phyloP scores from a whole-genome alignment of 805 yeast genomes.

The Ogataea philodendri region DNA sequence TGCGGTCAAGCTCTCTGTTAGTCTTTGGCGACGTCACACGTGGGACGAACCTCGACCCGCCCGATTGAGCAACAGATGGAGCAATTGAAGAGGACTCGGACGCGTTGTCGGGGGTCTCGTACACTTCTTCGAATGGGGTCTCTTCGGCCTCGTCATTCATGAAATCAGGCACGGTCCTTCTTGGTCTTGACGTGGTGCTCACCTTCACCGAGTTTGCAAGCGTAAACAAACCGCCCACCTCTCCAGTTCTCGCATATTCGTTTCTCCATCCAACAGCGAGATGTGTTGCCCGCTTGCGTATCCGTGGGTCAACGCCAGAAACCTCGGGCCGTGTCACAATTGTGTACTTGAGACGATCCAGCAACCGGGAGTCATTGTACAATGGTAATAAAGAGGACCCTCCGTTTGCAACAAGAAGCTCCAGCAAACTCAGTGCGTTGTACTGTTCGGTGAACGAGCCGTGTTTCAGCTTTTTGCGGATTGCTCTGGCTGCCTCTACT shows the following conservation, averaged over 20 bases:
- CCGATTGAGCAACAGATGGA: no score
- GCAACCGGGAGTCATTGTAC: conserved; percentile 65
- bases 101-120: conserved; percentile 19
- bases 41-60: background rate
- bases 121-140: conserved; percentile 35
- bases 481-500: conserved; percentile 84
- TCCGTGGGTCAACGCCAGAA: conserved; percentile 35
- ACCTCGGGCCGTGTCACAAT: conserved; percentile 36
- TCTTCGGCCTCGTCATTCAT: conserved; percentile 53
- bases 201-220: conserved; percentile 47
- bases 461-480: conserved; percentile 84
- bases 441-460: conserved; percentile 66
- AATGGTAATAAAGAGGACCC: conserved; percentile 41
- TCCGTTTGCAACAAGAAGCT: conserved; percentile 59
- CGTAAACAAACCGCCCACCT: conserved; percentile 46
- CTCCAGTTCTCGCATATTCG: conserved; percentile 50
- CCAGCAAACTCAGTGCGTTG: conserved; percentile 59
- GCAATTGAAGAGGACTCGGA: background rate
- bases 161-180: conserved; percentile 37
- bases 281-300: conserved; percentile 46
- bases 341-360: conserved; percentile 58
- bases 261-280: conserved; percentile 67
- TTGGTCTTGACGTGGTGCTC: conserved; percentile 9
- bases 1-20: conserved; percentile 41
- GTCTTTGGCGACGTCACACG: conserved; percentile 20